Percentiles rank a stretch among this genome's conserved stretches.
Evolutionary conservation across 2,329 filamentous ascomycete genomes (phyloP).

Genomic region (Penicillium sp.): DNA sequence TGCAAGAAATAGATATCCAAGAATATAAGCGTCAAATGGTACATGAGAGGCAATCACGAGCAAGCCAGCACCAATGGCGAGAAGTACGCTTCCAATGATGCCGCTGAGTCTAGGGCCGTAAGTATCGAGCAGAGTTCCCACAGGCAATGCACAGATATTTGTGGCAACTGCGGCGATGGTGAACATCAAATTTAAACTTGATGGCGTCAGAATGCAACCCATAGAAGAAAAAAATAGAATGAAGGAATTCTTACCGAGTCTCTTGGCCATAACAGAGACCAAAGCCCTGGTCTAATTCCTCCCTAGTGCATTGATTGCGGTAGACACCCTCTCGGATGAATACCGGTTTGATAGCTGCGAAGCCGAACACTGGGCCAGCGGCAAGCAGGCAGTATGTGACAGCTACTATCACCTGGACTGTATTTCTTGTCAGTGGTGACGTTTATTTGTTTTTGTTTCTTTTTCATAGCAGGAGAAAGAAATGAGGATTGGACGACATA

Average conservation of each 20-base stretch:
- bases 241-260: slow-evolving; percentile 36
- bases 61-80: slow-evolving; percentile 65
- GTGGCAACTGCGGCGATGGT: slow-evolving; percentile 83
- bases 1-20: slow-evolving; percentile 71
- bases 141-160: slow-evolving; percentile 79
- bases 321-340: slow-evolving; percentile 71
- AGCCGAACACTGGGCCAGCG: slow-evolving; percentile 78
- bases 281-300: slow-evolving; percentile 48
- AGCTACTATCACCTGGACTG: slow-evolving; percentile 66
- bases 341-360: slow-evolving; percentile 78
- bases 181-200: slow-evolving; percentile 81
- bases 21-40: slow-evolving; percentile 69
- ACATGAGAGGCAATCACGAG: slow-evolving; percentile 65
- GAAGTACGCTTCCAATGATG: slow-evolving; percentile 64
- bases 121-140: slow-evolving; percentile 79
- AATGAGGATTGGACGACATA: slow-evolving; percentile 34
- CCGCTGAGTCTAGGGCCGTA: slow-evolving; percentile 76
- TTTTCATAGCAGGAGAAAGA: too few relatives aligned
- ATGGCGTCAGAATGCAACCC: neutral
- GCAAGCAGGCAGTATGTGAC: slow-evolving; percentile 72
- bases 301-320: slow-evolving; percentile 56
- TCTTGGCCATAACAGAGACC: slow-evolving; percentile 58
- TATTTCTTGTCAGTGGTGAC: neutral
- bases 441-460: too few relatives aligned
- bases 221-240: neutral